These are phyloP conservation scores for Cochlearia excelsa DNA, from an alignment of 345 rosid genomes.

Conservation along the genomic window DNA sequence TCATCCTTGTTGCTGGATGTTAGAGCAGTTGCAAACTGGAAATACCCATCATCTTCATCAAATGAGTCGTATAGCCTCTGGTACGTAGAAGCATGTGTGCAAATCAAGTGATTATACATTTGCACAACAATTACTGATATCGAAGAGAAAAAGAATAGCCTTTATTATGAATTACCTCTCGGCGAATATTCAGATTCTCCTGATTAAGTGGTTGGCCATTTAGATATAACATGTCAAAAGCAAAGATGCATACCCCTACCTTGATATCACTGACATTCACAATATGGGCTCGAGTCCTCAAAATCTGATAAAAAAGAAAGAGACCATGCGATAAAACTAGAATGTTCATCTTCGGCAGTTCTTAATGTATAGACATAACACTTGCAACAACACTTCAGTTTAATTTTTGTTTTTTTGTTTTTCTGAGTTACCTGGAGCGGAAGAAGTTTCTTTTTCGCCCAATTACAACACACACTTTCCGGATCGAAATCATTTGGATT, in stretches of 20 bases:
- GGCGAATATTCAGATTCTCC: slow-evolving; percentile 65
- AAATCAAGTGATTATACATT: slow-evolving; percentile 4
- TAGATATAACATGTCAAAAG: slow-evolving; percentile 81
- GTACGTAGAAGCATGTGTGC: slow-evolving; percentile 19
- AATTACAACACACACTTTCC: slow-evolving; percentile 41
- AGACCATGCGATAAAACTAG: too few relatives aligned
- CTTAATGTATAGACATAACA: too few relatives aligned
- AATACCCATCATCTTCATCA: slow-evolving; percentile 71
- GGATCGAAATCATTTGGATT: slow-evolving; percentile 65
- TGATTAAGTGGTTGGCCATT: slow-evolving; percentile 78
- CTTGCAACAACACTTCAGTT: too few relatives aligned
- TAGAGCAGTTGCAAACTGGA: slow-evolving; percentile 86
- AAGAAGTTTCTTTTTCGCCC: slow-evolving; percentile 66
- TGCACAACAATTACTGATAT: slow-evolving; percentile 7
- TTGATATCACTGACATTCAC: slow-evolving; percentile 78
- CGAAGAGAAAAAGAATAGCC: slow-evolving; percentile 3
- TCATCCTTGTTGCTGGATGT: slow-evolving; percentile 87
- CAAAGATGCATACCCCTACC: slow-evolving; percentile 87
- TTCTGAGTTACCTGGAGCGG: slow-evolving; percentile 72
- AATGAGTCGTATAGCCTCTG: slow-evolving; percentile 76
- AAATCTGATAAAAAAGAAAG: slow-evolving; percentile 46
- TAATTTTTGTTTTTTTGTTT: not conserved
- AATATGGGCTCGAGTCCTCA: slow-evolving; percentile 80
- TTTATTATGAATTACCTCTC: slow-evolving; percentile 53
- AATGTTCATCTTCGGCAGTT: too few relatives aligned